Evolutionary conservation across 176 grass and related monocot species (phyloP).

Genomic region (Zizania latifolia): DNA sequence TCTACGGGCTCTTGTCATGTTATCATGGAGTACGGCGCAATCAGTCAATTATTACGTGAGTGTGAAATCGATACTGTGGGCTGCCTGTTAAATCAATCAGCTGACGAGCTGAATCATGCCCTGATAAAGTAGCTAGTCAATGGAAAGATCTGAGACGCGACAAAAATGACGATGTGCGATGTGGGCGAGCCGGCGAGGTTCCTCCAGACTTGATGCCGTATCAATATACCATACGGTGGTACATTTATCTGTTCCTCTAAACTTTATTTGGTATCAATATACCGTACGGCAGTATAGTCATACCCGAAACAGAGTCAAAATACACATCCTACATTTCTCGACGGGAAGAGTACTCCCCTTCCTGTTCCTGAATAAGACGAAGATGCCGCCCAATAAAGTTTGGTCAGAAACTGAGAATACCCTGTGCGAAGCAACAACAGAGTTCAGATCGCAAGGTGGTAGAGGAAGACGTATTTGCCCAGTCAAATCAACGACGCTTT

Average conservation of each 20-base stretch:
- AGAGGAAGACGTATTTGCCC: too few species aligned
- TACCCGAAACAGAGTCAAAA: not conserved
- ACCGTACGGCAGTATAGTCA: not conserved
- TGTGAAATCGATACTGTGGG: not conserved
- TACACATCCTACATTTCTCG: not conserved
- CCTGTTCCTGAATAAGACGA: too few species aligned
- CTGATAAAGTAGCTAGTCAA: not conserved
- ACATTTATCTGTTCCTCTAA: not conserved
- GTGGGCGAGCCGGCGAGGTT: not conserved
- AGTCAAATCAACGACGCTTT: too few species aligned
- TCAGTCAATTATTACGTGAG: not conserved
- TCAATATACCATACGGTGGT: not conserved
- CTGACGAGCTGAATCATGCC: too few species aligned
- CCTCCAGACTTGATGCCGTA: not conserved
- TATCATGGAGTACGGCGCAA: not conserved
- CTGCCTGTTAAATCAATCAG: not conserved
- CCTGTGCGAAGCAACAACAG: too few species aligned
- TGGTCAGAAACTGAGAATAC: too few species aligned
- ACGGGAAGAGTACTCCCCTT: not conserved
- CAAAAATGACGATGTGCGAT: not conserved
- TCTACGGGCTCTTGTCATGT: not conserved
- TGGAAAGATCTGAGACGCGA: not conserved
- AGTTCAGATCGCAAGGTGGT: not conserved
- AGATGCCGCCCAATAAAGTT: too few species aligned
- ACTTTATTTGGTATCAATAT: not conserved